These are phyloP conservation scores for Carex kokanica DNA, from an alignment of 176 grass and related monocot species.

Conservation along the genomic window DNA sequence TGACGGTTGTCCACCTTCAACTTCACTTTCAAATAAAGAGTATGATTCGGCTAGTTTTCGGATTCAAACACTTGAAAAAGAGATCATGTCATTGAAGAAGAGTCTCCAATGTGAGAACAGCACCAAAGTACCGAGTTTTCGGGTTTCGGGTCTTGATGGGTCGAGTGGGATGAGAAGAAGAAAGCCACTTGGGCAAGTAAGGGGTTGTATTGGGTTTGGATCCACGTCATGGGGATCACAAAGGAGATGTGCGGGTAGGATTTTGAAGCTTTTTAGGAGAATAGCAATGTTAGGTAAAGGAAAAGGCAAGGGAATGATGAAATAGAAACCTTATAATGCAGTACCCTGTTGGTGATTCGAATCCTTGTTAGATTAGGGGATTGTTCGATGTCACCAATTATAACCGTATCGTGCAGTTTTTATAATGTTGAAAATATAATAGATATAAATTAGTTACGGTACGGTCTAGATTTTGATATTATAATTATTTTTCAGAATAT, in stretches of 20 bases:
- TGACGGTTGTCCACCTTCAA: conserved; percentile 25
- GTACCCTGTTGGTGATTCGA: not conserved
- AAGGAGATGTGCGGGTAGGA: conserved; percentile 53
- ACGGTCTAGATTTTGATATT: not conserved
- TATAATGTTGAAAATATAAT: not conserved
- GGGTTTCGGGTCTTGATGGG: conserved; percentile 23
- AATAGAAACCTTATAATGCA: not conserved
- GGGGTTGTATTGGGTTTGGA: conserved; percentile 73
- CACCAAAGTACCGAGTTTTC: conserved; percentile 43
- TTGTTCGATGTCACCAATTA: not conserved
- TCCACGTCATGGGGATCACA: conserved; percentile 75
- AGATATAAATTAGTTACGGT: not conserved
- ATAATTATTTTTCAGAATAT: not conserved
- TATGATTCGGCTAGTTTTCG: conserved; percentile 77
- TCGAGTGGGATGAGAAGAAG: conserved; percentile 30
- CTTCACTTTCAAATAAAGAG: conserved; percentile 30
- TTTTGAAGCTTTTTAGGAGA: conserved; percentile 74
- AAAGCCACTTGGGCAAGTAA: conserved; percentile 33
- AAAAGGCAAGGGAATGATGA: conserved; percentile 11
- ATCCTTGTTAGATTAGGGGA: not conserved
- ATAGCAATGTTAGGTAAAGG: conserved; percentile 67
- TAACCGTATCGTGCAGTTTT: not conserved
- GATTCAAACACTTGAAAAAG: conserved; percentile 78
- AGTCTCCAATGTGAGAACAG: conserved; percentile 58
- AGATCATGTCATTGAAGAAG: conserved; percentile 70